Evolutionary conservation across 106 monocot genomes (phyloP).

Genomic region (Platanthera guangdongensis): DNA sequence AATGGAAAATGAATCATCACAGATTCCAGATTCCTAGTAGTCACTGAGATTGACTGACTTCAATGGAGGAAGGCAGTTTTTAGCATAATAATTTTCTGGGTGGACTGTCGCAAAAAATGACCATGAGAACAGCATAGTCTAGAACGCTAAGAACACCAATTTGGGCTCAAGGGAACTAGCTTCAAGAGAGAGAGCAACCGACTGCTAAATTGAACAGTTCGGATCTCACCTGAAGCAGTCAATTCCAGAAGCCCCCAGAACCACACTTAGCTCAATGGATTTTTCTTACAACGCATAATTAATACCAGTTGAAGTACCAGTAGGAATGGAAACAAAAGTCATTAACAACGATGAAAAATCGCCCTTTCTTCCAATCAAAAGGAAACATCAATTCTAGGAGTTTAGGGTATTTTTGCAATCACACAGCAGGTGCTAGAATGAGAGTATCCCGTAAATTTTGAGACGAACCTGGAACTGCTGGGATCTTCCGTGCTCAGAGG

Average conservation of each 20-base stretch:
- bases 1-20: neutral
- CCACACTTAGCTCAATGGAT: neutral
- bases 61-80: neutral
- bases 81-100: neutral
- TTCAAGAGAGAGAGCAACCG: neutral
- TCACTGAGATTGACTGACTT: neutral
- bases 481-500: constrained; percentile 91
- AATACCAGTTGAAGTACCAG: neutral
- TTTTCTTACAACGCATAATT: neutral
- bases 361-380: neutral
- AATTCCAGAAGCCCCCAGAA: neutral
- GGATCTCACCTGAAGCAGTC: neutral
- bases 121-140: neutral
- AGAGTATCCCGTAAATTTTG: neutral
- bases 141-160: no score
- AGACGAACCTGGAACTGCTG: constrained; percentile 50
- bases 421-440: neutral
- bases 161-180: neutral
- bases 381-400: neutral
- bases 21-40: neutral
- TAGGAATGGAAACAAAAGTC: neutral
- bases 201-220: neutral
- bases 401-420: neutral
- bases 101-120: neutral
- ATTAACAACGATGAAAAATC: neutral